Evolutionary conservation across 2,329 filamentous ascomycete genomes (phyloP).

Genomic region (Mariannaea elegans): DNA sequence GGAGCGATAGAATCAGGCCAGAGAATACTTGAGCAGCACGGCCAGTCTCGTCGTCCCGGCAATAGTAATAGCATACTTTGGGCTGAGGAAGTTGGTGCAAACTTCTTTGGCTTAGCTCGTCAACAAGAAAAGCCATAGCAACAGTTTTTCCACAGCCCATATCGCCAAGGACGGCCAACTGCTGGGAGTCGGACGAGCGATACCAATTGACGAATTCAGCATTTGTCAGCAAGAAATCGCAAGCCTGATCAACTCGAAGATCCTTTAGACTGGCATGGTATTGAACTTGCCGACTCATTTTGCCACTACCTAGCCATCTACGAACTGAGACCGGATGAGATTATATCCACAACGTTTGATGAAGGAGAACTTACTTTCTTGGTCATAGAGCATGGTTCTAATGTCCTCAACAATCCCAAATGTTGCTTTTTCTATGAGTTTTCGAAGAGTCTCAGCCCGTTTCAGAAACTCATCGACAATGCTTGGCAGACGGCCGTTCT

Average conservation of each 20-base stretch:
- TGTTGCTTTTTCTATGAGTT: constrained; percentile 37
- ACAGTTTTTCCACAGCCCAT: constrained; percentile 34
- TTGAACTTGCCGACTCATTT: constrained; percentile 18
- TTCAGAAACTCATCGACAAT: constrained; percentile 37
- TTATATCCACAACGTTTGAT: neutral
- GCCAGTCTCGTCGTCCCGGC: constrained; percentile 35
- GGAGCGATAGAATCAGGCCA: constrained; percentile 16
- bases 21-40: constrained; percentile 7
- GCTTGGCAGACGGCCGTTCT: constrained; percentile 33
- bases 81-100: constrained; percentile 25
- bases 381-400: constrained; percentile 36
- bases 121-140: constrained; percentile 28
- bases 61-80: constrained; percentile 43
- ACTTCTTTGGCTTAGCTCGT: constrained; percentile 23
- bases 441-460: constrained; percentile 36
- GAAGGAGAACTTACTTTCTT: constrained; percentile 10
- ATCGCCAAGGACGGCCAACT: constrained; percentile 28
- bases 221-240: constrained; percentile 23
- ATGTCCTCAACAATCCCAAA: constrained; percentile 32
- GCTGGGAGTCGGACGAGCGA: constrained; percentile 10
- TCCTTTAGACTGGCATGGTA: constrained; percentile 21
- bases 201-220: constrained; percentile 22
- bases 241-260: constrained; percentile 23
- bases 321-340: constrained; percentile 10
- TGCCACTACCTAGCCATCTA: constrained; percentile 15